Base-by-base conservation (phyloP, 1,139 yeast genomes). In the Diutina rugosa region DNA sequence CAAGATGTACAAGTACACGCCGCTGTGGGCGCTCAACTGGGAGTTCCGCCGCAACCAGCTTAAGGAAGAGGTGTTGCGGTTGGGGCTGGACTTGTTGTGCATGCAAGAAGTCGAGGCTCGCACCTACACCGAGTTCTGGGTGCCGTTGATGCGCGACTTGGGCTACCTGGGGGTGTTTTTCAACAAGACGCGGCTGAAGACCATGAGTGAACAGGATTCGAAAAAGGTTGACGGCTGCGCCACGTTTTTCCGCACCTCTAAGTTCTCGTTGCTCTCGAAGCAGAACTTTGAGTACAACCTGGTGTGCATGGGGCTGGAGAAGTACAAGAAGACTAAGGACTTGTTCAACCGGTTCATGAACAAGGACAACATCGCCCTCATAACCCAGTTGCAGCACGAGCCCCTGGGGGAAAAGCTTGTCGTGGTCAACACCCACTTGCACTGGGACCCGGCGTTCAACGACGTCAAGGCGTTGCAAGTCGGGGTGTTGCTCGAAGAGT, bases 151-250 rank as follows among this genome's bases (percentile, higher is more conserved):
- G 79, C 77, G 77, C 28, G 79, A 82, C 56, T 74, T 79, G 56
- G 97, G 97, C 14, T 95, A 93, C 71, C 80, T 82, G 62, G 93
- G 96, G 32, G 71, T 82, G 44, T 90, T 89, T 72, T 88, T 84
- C 71, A 87, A 87, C 58, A 95, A 95, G 70, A 87, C 96, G 8
- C 81, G 99, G 66, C 90, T 97, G 6, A 88, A 90, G 70, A 90
- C 97, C 14, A 90, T 90, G 97, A 78, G 79, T 61, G 91, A 87
- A 62, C 74, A 73, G 57, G 96, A 89, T 62, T 84, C 95, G 32
- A 87, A 87, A 68, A 87, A 87, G 65, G 99, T 95, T 55, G 99
- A 95, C 70, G 99, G 99, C 18, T 93, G 99, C 78, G 97, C 97
- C 28, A 84, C 91, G 1, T 93, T 93, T 67, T 95, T 79, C 75